A percentile compares a stretch with the other conserved stretches of the same genome.
phyloP scores from a whole-genome alignment of 2,329 filamentous ascomycete species.

The Xylaria sp. region DNA sequence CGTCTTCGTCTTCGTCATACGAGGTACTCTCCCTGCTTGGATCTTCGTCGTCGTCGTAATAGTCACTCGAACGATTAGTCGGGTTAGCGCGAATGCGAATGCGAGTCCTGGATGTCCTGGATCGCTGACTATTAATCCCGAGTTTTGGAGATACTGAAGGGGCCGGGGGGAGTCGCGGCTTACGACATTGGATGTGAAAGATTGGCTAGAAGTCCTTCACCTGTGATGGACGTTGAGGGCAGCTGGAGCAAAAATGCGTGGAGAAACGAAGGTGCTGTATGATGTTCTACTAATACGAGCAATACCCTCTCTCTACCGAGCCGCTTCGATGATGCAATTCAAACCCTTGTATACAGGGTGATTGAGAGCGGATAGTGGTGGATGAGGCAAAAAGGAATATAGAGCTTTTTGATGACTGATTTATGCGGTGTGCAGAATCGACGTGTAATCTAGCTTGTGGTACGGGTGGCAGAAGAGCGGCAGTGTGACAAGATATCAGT shows the following conservation, averaged over 20 bases:
- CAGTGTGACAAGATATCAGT: conserved; percentile 17
- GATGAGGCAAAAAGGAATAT: conserved; percentile 16
- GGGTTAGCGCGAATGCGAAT: conserved; percentile 29
- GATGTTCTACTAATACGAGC: not conserved
- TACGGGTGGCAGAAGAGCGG: conserved; percentile 17
- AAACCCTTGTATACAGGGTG: conserved; percentile 10
- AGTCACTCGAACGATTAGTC: conserved; percentile 12
- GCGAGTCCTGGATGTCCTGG: conserved; percentile 35
- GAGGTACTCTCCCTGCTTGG: conserved; percentile 40
- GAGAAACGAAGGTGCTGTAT: conserved; percentile 16
- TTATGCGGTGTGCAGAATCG: conserved; percentile 14
- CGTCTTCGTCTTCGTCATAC: conserved; percentile 52
- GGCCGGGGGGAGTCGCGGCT: conserved; percentile 48
- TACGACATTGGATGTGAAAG: conserved; percentile 57
- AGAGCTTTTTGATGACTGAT: conserved; percentile 16
- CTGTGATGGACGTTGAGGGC: conserved; percentile 59
- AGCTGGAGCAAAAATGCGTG: conserved; percentile 56
- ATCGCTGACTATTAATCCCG: conserved; percentile 34
- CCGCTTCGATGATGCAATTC: conserved; percentile 15
- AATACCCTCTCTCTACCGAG: conserved; percentile 21
- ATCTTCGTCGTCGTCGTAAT: conserved; percentile 31
- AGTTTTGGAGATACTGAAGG: conserved; percentile 33
- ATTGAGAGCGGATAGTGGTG: conserved; percentile 5
- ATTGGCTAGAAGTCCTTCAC: conserved; percentile 55
- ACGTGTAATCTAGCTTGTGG: conserved; percentile 5